A percentile compares a stretch with the other conserved stretches of the same genome.
Conservation (phyloP, 2,329 filamentous ascomycete genomes). For the Penicillium vulpinum region DNA sequence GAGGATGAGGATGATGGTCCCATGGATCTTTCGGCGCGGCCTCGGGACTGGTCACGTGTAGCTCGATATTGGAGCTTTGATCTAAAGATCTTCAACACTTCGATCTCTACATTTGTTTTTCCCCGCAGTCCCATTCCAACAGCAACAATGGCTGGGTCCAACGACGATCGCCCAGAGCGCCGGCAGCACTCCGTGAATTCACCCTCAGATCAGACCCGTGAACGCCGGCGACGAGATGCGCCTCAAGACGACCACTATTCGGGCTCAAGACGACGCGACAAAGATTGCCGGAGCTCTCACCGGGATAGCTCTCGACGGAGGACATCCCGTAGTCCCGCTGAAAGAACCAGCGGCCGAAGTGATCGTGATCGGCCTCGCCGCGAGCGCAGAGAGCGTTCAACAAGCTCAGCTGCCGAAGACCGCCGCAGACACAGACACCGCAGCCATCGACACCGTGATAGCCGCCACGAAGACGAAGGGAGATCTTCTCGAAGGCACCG, state of each 20-base stretch:
- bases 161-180: conserved; percentile 22
- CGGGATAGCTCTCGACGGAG: conserved; percentile 25
- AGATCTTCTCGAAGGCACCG: conserved; percentile 26
- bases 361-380: conserved; percentile 25
- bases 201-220: conserved; percentile 22
- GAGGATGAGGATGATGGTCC: not conserved
- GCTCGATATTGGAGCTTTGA: not conserved
- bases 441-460: conserved; percentile 31
- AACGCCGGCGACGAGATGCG: conserved; percentile 24
- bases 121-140: not conserved
- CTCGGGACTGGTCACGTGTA: conserved; percentile 18
- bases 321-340: conserved; percentile 17
- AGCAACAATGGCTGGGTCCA: conserved; percentile 29
- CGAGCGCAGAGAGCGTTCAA: conserved; percentile 27
- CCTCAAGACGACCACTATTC: conserved; percentile 23
- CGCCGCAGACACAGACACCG: conserved; percentile 29
- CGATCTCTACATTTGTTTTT: not conserved
- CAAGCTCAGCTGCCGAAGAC: conserved; percentile 25
- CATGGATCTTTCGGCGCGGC: not conserved
- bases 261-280: conserved; percentile 28
- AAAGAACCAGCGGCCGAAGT: conserved; percentile 20
- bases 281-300: conserved; percentile 30
- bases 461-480: conserved; percentile 25
- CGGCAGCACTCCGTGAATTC: conserved; percentile 24
- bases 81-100: not conserved